These are phyloP conservation scores for Mycena polygramma DNA, from an alignment of 768 basidiomycete genomes.

Conservation along the genomic window DNA sequence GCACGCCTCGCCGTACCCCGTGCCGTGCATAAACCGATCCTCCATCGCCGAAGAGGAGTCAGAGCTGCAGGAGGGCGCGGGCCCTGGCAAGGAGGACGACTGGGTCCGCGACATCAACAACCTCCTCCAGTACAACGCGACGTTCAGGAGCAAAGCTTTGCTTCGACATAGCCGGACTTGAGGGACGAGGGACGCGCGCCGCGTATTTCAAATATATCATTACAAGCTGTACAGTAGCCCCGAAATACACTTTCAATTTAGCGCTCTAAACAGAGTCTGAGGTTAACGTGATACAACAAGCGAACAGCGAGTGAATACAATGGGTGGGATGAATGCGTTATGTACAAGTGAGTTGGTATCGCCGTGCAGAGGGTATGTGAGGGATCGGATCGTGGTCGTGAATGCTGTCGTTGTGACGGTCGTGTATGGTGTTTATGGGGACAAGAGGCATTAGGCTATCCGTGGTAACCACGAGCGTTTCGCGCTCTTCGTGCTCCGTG, in stretches of 20 bases:
- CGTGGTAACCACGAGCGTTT: conserved; percentile 38
- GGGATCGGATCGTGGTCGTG: neutral
- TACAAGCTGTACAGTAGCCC: conserved; percentile 21
- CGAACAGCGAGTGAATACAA: conserved; percentile 13
- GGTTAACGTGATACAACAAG: conserved; percentile 9
- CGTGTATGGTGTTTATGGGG: neutral
- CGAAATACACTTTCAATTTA: conserved; percentile 16
- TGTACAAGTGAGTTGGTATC: conserved; percentile 23
- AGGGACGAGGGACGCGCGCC: conserved; percentile 27
- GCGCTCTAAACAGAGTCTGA: conserved; percentile 5
- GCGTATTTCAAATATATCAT: conserved; percentile 4
- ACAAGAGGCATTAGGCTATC: conserved; percentile 10
- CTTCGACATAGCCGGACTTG: conserved; percentile 79
- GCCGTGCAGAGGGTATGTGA: neutral
- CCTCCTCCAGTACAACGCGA: conserved; percentile 93
- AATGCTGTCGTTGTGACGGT: neutral
- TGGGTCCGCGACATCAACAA: conserved; percentile 99
- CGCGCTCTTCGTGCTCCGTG: conserved; percentile 36
- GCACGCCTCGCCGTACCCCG: conserved; percentile 87
- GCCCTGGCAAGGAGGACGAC: conserved; percentile 88
- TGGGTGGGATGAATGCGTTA: neutral
- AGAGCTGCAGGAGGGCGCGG: conserved; percentile 71
- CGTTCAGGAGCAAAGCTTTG: conserved; percentile 92
- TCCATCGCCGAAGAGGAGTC: conserved; percentile 72
- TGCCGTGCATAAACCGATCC: conserved; percentile 93